Evolutionary conservation across 495 filamentous ascomycete genomes (phyloP).

Genomic region (Pyrenula massariospora): DNA sequence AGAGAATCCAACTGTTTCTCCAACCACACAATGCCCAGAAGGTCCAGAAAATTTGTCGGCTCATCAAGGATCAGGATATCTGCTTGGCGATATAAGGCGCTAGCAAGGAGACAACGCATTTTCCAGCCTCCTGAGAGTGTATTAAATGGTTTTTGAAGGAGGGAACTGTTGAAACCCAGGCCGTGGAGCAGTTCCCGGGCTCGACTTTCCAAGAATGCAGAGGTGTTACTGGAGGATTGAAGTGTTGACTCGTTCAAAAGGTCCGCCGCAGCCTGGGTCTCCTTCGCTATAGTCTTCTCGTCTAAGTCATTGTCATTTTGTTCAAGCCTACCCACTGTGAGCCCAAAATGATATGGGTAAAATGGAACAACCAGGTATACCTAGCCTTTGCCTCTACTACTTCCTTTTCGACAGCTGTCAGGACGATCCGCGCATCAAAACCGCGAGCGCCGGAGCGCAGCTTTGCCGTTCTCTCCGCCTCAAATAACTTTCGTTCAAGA

Average conservation of each 20-base stretch:
- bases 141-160: conserved; percentile 40
- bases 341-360: conserved; percentile 3
- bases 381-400: conserved; percentile 39
- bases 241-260: conserved; percentile 51
- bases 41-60: conserved; percentile 75
- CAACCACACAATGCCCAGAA: conserved; percentile 74
- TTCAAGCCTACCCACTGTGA: conserved; percentile 26
- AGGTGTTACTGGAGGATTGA: conserved; percentile 37
- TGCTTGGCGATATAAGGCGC: conserved; percentile 52
- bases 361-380: conserved; percentile 18
- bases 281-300: conserved; percentile 37
- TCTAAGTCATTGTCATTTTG: conserved; percentile 42
- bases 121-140: conserved; percentile 70
- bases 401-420: conserved; percentile 52
- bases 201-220: conserved; percentile 39
- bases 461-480: conserved; percentile 59
- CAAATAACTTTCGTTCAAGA: conserved; percentile 47
- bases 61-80: conserved; percentile 80
- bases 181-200: conserved; percentile 54
- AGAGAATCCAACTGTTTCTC: conserved; percentile 48
- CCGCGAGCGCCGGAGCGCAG: conserved; percentile 63
- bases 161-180: conserved; percentile 57
- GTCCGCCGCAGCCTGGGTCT: conserved; percentile 52
- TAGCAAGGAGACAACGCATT: conserved; percentile 60
- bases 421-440: conserved; percentile 55